A percentile compares a stretch with the other conserved stretches of the same genome.
phyloP scores from a whole-genome alignment of 2,329 filamentous ascomycete species.

The Colletotrichum somersetense region DNA sequence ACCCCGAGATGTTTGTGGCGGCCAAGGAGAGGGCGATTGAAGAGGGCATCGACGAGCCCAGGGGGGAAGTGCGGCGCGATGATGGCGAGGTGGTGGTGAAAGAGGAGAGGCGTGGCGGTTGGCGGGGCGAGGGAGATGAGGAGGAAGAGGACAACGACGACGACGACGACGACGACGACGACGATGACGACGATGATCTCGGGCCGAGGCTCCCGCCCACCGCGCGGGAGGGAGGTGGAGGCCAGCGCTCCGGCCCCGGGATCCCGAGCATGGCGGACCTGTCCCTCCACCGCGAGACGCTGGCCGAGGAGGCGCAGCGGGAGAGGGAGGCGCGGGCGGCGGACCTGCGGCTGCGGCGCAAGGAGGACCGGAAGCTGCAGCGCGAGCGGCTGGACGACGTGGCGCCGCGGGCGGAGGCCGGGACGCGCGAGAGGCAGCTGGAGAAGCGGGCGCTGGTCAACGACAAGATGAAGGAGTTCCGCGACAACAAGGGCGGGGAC shows the following conservation, averaged over 20 bases:
- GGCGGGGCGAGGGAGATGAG: constrained; percentile 38
- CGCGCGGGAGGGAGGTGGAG: constrained; percentile 44
- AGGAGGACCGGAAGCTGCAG: constrained; percentile 73
- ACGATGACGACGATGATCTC: constrained; percentile 73
- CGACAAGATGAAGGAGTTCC: constrained; percentile 79
- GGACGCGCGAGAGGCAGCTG: constrained; percentile 83
- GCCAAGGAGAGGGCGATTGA: constrained; percentile 49
- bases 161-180: constrained; percentile 48
- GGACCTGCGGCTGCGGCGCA: constrained; percentile 72
- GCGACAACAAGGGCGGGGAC: constrained; percentile 60
- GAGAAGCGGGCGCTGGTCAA: constrained; percentile 85
- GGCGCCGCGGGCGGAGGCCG: constrained; percentile 83
- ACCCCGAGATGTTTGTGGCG: constrained; percentile 74
- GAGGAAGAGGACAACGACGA: constrained; percentile 46
- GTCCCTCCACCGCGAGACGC: constrained; percentile 66
- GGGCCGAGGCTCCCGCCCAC: constrained; percentile 58
- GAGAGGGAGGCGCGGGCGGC: constrained; percentile 60
- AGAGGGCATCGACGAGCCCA: constrained; percentile 10
- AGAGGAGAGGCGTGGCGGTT: constrained; percentile 8
- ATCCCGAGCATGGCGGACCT: constrained; percentile 83
- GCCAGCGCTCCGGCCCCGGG: constrained; percentile 62
- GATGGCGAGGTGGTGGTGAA: constrained; percentile 42
- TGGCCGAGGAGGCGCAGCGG: constrained; percentile 62
- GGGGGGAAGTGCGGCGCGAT: not conserved
- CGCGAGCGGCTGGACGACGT: constrained; percentile 84